Percentiles rank a stretch among this genome's conserved stretches.
phyloP scores from a whole-genome alignment of 2,329 filamentous ascomycete species.

The Colletotrichum kahawae region DNA sequence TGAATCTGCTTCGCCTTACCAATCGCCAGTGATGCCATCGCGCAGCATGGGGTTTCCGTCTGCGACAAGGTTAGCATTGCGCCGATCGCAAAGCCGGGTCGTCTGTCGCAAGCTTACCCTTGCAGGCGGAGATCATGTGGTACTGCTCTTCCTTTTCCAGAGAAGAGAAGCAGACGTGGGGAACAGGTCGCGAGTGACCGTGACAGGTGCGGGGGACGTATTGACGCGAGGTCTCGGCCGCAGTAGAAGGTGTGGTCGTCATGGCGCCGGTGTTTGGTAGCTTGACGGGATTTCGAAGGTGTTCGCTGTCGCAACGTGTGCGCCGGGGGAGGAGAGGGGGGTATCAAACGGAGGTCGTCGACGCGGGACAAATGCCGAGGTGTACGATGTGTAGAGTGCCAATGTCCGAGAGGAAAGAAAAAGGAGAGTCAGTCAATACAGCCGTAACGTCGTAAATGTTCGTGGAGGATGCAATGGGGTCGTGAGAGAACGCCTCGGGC shows the following conservation, averaged over 20 bases:
- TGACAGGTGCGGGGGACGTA: conserved; percentile 93
- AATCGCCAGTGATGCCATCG: conserved; percentile 93
- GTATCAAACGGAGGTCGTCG: conserved; percentile 4
- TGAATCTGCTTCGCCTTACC: conserved; percentile 54
- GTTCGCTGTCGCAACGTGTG: conserved; percentile 2
- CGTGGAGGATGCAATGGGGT: conserved; percentile 8
- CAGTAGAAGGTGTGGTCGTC: not conserved
- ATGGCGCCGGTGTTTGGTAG: not conserved
- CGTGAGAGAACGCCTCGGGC: not conserved
- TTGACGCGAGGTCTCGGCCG: conserved; percentile 41
- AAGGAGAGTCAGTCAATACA: conserved; percentile 17
- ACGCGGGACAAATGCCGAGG: not conserved
- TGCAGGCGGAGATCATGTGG: conserved; percentile 93
- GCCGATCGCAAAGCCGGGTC: not conserved
- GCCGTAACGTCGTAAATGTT: conserved; percentile 22
- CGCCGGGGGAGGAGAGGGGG: not conserved
- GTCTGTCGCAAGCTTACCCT: conserved; percentile 60
- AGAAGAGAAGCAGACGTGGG: conserved; percentile 88
- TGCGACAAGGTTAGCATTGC: conserved; percentile 41
- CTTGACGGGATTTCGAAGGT: not conserved
- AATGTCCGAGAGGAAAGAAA: not conserved
- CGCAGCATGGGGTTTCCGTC: conserved; percentile 99
- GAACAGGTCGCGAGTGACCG: conserved; percentile 90
- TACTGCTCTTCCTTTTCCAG: conserved; percentile 83
- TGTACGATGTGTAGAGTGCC: not conserved